Evolutionary conservation across 2,329 filamentous ascomycete species (phyloP).

Genomic region (Anthostomella pinea): DNA sequence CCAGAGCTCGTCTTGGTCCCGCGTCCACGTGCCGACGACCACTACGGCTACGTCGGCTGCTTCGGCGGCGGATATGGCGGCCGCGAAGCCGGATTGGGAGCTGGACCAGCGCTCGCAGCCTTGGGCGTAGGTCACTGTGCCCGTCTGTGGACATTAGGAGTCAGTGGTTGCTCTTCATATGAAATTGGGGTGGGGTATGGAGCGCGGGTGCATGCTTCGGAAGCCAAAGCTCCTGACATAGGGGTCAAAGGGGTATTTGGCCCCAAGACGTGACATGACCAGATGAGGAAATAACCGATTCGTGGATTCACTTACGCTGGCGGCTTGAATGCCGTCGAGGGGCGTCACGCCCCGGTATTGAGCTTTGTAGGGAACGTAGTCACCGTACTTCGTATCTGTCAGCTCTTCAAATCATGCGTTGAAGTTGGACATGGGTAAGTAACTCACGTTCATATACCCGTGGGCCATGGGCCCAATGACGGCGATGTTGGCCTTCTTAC

Average conservation of each 20-base stretch:
- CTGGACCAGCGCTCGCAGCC: constrained; percentile 72
- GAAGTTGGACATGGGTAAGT: too few species aligned
- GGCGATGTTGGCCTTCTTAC: constrained; percentile 65
- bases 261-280: too few species aligned
- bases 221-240: too few species aligned
- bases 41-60: constrained; percentile 70
- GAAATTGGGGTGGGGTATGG: too few species aligned
- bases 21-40: constrained; percentile 72
- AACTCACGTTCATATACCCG: constrained; percentile 63
- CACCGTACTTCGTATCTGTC: constrained; percentile 54
- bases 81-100: constrained; percentile 64
- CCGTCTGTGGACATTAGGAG: too few species aligned
- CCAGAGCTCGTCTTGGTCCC: constrained; percentile 72
- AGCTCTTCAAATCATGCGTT: too few species aligned
- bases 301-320: too few species aligned
- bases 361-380: constrained; percentile 67
- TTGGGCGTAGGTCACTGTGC: constrained; percentile 62
- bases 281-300: too few species aligned
- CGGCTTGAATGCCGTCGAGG: constrained; percentile 63
- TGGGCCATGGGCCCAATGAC: constrained; percentile 75
- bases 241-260: too few species aligned
- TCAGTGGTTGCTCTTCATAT: too few species aligned
- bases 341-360: constrained; percentile 66
- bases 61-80: constrained; percentile 63
- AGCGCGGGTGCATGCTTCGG: too few species aligned